Conservation (phyloP, 306 rosid species). For the Vicia sativa region DNA sequence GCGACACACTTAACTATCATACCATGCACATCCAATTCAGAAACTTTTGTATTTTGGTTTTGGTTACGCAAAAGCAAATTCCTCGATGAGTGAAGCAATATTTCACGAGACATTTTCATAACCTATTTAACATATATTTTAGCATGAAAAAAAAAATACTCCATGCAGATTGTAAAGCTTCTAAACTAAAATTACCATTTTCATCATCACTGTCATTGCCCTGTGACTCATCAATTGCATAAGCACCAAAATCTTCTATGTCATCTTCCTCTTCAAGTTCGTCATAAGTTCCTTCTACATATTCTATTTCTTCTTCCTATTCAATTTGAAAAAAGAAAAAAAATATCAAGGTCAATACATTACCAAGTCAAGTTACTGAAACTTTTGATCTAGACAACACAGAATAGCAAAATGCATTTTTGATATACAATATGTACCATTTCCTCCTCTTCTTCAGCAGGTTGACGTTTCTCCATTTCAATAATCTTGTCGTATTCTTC, state of each 20-base stretch:
- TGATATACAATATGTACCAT: conserved; percentile 48
- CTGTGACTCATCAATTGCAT: conserved; percentile 30
- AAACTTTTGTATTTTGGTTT: conserved; percentile 19
- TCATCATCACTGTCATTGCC: conserved; percentile 49
- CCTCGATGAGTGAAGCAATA: conserved; percentile 7
- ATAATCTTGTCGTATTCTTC: conserved; percentile 57
- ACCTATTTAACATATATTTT: conserved; percentile 18
- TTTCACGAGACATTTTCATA: conserved; percentile 10
- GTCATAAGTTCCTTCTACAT: conserved; percentile 64
- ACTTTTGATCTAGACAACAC: conserved; percentile 12
- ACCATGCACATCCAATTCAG: conserved; percentile 1
- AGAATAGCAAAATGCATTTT: conserved; percentile 6
- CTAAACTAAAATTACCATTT: conserved; percentile 46
- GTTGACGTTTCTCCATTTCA: conserved; percentile 50
- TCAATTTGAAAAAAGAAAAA: conserved; percentile 25
- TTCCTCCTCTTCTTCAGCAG: conserved; percentile 60
- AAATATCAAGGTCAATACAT: not conserved
- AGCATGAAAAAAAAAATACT: conserved; percentile 6
- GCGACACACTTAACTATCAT: conserved; percentile 27
- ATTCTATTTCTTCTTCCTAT: conserved; percentile 73
- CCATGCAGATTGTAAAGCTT: conserved; percentile 25
- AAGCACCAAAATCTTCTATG: conserved; percentile 79
- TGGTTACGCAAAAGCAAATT: conserved; percentile 5
- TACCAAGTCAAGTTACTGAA: conserved; percentile 6
- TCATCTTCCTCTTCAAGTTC: conserved; percentile 85